A percentile compares a stretch with the other conserved stretches of the same genome.
Evolutionary conservation across 192 early-diverging fungal species (phyloP).

Genomic region (Umbelopsis sp.): DNA sequence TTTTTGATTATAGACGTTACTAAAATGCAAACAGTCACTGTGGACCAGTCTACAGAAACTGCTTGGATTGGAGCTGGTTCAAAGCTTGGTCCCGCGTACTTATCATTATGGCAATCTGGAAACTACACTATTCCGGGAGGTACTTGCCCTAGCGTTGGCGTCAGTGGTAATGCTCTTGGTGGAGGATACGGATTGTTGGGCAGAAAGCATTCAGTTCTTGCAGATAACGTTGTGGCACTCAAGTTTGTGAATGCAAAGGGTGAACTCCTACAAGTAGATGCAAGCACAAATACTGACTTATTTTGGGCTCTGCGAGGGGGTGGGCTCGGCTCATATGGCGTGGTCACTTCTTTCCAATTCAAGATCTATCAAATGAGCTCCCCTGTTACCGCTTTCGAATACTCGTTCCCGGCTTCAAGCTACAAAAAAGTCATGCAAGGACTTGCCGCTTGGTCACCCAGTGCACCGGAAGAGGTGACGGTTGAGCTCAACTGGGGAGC

Average conservation of each 20-base stretch:
- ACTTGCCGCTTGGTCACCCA: not conserved
- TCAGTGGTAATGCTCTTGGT: conserved; percentile 59
- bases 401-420: conserved; percentile 2
- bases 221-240: conserved; percentile 51
- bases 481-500: conserved; percentile 38
- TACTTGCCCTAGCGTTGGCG: conserved; percentile 61
- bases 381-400: conserved; percentile 1
- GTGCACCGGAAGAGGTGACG: conserved; percentile 33
- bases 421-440: conserved; percentile 15
- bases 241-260: conserved; percentile 53
- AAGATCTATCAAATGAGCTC: conserved; percentile 1
- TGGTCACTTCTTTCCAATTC: conserved; percentile 46
- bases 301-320: conserved; percentile 67
- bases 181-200: conserved; percentile 58
- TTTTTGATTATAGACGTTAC: conserved; percentile 56
- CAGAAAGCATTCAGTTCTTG: conserved; percentile 55
- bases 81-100: conserved; percentile 57
- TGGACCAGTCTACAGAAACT: conserved; percentile 33
- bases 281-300: conserved; percentile 50
- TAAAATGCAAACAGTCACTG: conserved; percentile 31
- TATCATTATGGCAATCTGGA: conserved; percentile 26
- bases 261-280: conserved; percentile 44
- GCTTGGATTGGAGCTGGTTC: conserved; percentile 54
- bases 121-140: conserved; percentile 53
- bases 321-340: conserved; percentile 51